phyloP scores from a whole-genome alignment of 2,329 filamentous ascomycete species.

The Chaetomiaceae sp. region DNA sequence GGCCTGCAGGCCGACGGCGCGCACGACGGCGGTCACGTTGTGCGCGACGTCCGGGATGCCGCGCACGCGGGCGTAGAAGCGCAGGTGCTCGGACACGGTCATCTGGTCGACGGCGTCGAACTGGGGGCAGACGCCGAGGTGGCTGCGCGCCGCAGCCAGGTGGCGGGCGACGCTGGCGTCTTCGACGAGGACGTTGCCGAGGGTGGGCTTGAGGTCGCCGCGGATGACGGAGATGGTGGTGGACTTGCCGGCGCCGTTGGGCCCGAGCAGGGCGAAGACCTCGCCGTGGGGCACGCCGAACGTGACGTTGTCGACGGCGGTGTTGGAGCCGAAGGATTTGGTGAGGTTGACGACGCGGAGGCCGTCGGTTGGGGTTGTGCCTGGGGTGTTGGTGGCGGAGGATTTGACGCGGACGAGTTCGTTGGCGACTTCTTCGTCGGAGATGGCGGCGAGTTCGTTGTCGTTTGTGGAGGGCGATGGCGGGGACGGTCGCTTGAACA shows the following conservation, averaged over 20 bases:
- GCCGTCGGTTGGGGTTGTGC: conserved; percentile 53
- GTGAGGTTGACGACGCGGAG: conserved; percentile 76
- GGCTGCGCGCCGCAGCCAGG: conserved; percentile 65
- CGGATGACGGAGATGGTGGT: conserved; percentile 86
- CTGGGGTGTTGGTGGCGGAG: conserved; percentile 33
- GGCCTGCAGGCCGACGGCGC: conserved; percentile 69
- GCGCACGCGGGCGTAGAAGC: conserved; percentile 81
- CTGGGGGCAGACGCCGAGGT: conserved; percentile 89
- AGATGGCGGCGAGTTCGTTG: conserved; percentile 31
- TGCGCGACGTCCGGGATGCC: conserved; percentile 71
- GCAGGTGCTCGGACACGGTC: conserved; percentile 81
- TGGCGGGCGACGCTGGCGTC: conserved; percentile 68
- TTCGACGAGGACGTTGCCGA: conserved; percentile 78
- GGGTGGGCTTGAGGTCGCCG: conserved; percentile 74
- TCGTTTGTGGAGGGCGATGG: conserved; percentile 27
- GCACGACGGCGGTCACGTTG: conserved; percentile 74
- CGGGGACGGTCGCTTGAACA: conserved; percentile 34
- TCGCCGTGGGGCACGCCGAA: conserved; percentile 77
- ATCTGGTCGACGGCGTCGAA: conserved; percentile 85
- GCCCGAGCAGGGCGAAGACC: conserved; percentile 83
- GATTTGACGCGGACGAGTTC: conserved; percentile 61
- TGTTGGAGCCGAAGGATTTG: conserved; percentile 71
- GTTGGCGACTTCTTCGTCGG: conserved; percentile 58
- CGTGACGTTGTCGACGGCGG: conserved; percentile 82
- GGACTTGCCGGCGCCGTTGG: conserved; percentile 87